phyloP scores from a whole-genome alignment of 371 early-diverging fungal genomes.

The Actinomortierella ambigua region DNA sequence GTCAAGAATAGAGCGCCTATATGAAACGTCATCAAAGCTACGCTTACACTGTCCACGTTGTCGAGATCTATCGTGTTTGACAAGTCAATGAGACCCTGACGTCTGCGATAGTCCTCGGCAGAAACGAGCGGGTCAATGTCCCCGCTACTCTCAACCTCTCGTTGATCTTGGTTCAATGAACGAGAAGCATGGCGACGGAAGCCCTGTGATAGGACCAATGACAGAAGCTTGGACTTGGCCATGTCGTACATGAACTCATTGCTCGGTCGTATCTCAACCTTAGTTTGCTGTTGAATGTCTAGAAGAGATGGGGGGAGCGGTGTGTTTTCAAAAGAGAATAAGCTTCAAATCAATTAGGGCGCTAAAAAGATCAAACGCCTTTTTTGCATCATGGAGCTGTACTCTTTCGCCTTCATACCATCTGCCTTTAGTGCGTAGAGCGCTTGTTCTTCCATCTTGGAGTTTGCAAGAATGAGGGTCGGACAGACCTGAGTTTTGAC shows the following conservation, averaged over 20 bases:
- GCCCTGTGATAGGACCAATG: constrained; percentile 18
- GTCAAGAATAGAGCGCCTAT: neutral
- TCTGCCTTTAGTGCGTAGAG: constrained; percentile 26
- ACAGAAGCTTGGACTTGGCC: constrained; percentile 52
- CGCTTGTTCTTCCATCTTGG: constrained; percentile 47
- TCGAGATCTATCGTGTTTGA: constrained; percentile 60
- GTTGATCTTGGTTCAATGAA: neutral
- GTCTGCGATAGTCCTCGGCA: neutral
- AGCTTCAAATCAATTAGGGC: constrained; percentile 5
- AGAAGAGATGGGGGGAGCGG: neutral
- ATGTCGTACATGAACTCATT: constrained; percentile 60
- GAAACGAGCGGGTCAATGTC: constrained; percentile 3
- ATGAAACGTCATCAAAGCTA: neutral
- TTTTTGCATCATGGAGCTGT: too few species aligned
- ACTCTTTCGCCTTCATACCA: constrained; percentile 10
- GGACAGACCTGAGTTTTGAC: constrained; percentile 49
- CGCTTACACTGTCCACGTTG: constrained; percentile 53
- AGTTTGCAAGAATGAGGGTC: constrained; percentile 43
- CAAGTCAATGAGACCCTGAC: constrained; percentile 52
- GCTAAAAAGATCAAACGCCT: too few species aligned
- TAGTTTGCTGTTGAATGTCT: constrained; percentile 21
- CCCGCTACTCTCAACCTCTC: neutral
- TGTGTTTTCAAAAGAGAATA: neutral
- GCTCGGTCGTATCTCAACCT: constrained; percentile 50
- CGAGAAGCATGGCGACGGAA: constrained; percentile 4